Evolutionary conservation across 805 yeast genomes (phyloP).

Genomic region (Yarrowia yakushimensis): DNA sequence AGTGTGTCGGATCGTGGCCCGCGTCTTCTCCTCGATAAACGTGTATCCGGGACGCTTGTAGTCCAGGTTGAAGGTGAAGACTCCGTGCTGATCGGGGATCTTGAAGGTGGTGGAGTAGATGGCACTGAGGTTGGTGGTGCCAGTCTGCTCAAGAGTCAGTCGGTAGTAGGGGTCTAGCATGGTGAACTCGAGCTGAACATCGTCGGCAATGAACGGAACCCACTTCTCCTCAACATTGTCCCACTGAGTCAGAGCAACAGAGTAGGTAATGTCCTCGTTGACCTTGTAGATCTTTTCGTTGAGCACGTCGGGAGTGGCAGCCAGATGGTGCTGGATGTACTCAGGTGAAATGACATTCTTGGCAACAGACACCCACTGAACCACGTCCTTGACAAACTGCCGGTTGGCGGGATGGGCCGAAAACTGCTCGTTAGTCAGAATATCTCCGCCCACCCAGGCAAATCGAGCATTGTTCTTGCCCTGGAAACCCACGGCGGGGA

Average conservation of each 20-base stretch:
- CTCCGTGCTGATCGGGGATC: conserved; percentile 95
- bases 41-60: conserved; percentile 76
- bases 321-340: conserved; percentile 53
- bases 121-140: conserved; percentile 38
- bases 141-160: conserved; percentile 51
- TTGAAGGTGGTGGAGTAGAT: conserved; percentile 56
- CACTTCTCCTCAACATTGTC: conserved; percentile 50
- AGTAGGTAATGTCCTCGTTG: conserved; percentile 62
- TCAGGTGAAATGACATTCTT: conserved; percentile 58
- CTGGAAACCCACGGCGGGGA: conserved; percentile 73
- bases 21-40: conserved; percentile 59
- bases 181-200: conserved; percentile 76
- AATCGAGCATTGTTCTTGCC: conserved; percentile 73
- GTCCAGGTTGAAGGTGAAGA: conserved; percentile 79
- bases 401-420: conserved; percentile 35
- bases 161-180: conserved; percentile 97
- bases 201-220: conserved; percentile 58
- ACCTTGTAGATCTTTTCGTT: conserved; percentile 58
- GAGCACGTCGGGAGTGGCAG: conserved; percentile 33
- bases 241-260: conserved; percentile 45
- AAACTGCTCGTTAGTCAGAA: conserved; percentile 47
- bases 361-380: conserved; percentile 73
- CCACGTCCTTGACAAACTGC: conserved; percentile 45
- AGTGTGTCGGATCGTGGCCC: conserved; percentile 84
- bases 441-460: conserved; percentile 72